Percentiles rank a stretch among this genome's conserved stretches.
phyloP scores from a whole-genome alignment of 129 eudicot species.

The Calendula officinalis region DNA sequence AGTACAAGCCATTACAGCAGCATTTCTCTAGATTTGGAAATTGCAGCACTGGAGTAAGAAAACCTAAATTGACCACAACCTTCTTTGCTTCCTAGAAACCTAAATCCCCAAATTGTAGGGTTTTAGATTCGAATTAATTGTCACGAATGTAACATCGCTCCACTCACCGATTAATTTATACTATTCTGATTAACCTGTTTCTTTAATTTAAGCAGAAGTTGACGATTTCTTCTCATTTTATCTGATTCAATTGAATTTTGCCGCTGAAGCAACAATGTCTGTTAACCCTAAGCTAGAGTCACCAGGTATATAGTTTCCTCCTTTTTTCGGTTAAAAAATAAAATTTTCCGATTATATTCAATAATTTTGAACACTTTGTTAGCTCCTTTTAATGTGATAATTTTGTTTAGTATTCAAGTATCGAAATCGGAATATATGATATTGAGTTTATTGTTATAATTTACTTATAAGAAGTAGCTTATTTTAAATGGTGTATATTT shows the following conservation, averaged over 20 bases:
- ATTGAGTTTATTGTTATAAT: too few relatives aligned
- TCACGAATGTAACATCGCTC: slow-evolving; percentile 10
- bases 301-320: slow-evolving; percentile 18
- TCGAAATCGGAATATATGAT: not conserved
- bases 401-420: slow-evolving; percentile 3
- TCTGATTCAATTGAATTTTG: not conserved
- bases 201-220: slow-evolving; percentile 12
- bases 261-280: slow-evolving; percentile 27
- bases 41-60: not conserved
- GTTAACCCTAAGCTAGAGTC: slow-evolving; percentile 28
- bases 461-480: too few relatives aligned
- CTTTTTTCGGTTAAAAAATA: not conserved
- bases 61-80: too few relatives aligned
- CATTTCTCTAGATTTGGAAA: not conserved
- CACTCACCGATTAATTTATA: not conserved
- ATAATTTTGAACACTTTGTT: not conserved
- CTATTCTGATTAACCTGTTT: not conserved
- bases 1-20: not conserved
- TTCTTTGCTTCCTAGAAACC: slow-evolving; percentile 4
- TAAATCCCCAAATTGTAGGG: slow-evolving; percentile 17
- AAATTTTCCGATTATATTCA: not conserved
- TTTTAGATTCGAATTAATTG: slow-evolving; percentile 10
- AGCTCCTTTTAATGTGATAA: not conserved
- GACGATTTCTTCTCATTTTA: slow-evolving; percentile 11
- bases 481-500: too few relatives aligned